These are phyloP conservation scores for Phyllosticta citriasiana DNA, from an alignment of 2,329 filamentous ascomycete genomes.

Conservation along the genomic window DNA sequence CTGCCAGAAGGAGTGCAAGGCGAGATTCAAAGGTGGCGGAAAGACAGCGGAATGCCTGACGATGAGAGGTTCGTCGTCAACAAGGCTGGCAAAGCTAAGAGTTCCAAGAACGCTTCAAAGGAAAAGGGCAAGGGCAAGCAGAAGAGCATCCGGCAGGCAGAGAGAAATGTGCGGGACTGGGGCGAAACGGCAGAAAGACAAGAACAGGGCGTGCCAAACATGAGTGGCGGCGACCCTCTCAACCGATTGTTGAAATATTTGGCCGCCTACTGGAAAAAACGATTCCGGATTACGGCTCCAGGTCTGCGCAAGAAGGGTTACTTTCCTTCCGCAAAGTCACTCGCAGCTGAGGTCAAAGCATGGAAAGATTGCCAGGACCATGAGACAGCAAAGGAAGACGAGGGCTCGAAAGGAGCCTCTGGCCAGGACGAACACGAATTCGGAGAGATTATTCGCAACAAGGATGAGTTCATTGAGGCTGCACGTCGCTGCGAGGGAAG, in stretches of 20 bases:
- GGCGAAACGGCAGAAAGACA: slow-evolving; percentile 55
- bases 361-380: slow-evolving; percentile 43
- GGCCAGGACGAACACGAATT: slow-evolving; percentile 53
- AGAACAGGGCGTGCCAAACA: slow-evolving; percentile 58
- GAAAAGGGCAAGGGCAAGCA: slow-evolving; percentile 28
- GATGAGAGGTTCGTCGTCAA: slow-evolving; percentile 12
- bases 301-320: slow-evolving; percentile 86
- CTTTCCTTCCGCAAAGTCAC: slow-evolving; percentile 56
- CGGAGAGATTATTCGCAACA: slow-evolving; percentile 62
- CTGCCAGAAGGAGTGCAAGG: slow-evolving; percentile 25
- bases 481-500: slow-evolving; percentile 69
- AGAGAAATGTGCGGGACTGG: slow-evolving; percentile 56
- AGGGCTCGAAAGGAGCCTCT: slow-evolving; percentile 18
- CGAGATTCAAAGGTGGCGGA: slow-evolving; percentile 33
- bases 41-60: slow-evolving; percentile 67
- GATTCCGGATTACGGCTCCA: slow-evolving; percentile 66
- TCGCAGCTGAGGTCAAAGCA: slow-evolving; percentile 64
- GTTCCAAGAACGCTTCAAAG: slow-evolving; percentile 17
- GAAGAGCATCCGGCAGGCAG: slow-evolving; percentile 26
- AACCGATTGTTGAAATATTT: slow-evolving; percentile 66
- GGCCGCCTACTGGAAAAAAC: slow-evolving; percentile 79
- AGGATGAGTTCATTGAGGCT: slow-evolving; percentile 57
- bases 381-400: neutral
- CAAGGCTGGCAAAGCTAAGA: slow-evolving; percentile 4
- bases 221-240: slow-evolving; percentile 75